These are phyloP conservation scores for Corchorus olitorius DNA, from an alignment of 345 rosid genomes.

Conservation along the genomic window DNA sequence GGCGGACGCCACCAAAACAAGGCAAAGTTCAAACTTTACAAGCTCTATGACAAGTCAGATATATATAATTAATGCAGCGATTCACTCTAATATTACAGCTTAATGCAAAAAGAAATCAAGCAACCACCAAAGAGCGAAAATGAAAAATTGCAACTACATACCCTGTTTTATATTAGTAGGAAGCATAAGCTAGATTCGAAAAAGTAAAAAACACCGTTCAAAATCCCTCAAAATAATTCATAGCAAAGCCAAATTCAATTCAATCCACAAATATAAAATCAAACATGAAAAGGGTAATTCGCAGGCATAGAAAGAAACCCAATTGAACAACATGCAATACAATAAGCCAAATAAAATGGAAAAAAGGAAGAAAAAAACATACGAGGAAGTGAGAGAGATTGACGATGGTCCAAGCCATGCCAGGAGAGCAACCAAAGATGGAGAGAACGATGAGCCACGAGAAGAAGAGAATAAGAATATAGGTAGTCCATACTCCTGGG, in stretches of 20 bases:
- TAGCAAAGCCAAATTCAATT: background rate
- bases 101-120: background rate
- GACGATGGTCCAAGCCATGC: slow-evolving; percentile 87
- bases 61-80: background rate
- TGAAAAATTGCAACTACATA: background rate
- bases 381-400: slow-evolving; percentile 71
- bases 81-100: slow-evolving; percentile 7
- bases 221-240: background rate
- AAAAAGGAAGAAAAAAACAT: slow-evolving; percentile 15
- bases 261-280: background rate
- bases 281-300: background rate
- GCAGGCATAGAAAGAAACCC: slow-evolving; percentile 20
- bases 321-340: slow-evolving; percentile 3
- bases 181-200: background rate
- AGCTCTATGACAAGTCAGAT: background rate
- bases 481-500: slow-evolving; percentile 86
- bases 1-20: background rate
- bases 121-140: background rate
- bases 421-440: slow-evolving; percentile 67
- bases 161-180: background rate
- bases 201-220: background rate
- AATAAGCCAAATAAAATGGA: background rate
- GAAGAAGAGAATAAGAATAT: slow-evolving; percentile 70
- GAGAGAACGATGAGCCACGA: slow-evolving; percentile 72
- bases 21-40: background rate